Conservation (phyloP, 139 green algal species). For the Picochlorum sp. region DNA sequence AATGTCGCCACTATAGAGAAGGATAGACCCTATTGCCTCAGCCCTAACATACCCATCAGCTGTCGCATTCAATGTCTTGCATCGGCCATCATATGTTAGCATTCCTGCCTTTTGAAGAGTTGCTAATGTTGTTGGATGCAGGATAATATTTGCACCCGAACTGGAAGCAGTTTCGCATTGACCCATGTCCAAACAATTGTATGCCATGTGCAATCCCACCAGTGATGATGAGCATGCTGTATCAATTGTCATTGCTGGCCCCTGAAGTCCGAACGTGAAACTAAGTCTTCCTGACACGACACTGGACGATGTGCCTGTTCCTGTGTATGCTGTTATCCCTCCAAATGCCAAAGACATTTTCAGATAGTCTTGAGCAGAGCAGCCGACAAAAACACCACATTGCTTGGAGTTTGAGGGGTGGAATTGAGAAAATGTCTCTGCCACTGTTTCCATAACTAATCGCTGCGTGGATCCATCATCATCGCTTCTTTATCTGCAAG, state of each 20-base stretch:
- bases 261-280: constrained; percentile 45
- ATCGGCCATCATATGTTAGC: constrained; percentile 35
- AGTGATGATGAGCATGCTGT: constrained; percentile 85
- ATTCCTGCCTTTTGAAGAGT: constrained; percentile 37
- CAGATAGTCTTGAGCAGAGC: constrained; percentile 65
- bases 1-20: constrained; percentile 13
- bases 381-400: constrained; percentile 63
- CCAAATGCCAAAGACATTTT: constrained; percentile 11
- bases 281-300: constrained; percentile 45
- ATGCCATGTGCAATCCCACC: constrained; percentile 55
- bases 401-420: neutral
- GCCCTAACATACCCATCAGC: constrained; percentile 51
- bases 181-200: constrained; percentile 20
- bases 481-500: constrained; percentile 45
- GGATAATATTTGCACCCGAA: constrained; percentile 31
- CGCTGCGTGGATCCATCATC: constrained; percentile 73
- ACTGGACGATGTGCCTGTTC: constrained; percentile 26
- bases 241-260: constrained; percentile 39
- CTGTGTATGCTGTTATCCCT: constrained; percentile 28
- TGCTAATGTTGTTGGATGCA: constrained; percentile 30
- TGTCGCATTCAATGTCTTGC: constrained; percentile 45
- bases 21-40: constrained; percentile 43
- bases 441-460: constrained; percentile 46
- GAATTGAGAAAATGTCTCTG: constrained; percentile 19
- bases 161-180: constrained; percentile 26